Conservation (phyloP, 495 filamentous ascomycete species). For the Endocarpon pusillum region DNA sequence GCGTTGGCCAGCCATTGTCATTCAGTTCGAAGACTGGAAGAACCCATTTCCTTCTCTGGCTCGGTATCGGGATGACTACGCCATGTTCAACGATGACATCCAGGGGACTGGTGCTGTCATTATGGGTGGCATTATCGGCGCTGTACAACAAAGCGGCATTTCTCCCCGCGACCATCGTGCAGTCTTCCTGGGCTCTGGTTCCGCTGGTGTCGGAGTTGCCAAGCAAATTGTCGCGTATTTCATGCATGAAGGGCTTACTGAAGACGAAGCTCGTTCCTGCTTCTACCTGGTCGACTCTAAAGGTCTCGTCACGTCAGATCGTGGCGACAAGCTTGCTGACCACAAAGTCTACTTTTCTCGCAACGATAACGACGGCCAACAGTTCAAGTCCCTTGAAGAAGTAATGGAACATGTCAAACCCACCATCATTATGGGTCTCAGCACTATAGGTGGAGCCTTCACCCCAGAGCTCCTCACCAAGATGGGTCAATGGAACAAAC, state of each 20-base stretch:
- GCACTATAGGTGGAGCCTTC: constrained; percentile 88
- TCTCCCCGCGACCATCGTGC: constrained; percentile 81
- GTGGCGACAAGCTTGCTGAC: constrained; percentile 82
- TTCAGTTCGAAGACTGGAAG: constrained; percentile 98
- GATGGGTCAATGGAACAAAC: constrained; percentile 65
- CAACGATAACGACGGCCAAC: constrained; percentile 75
- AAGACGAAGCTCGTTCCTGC: constrained; percentile 73
- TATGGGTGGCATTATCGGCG: constrained; percentile 84
- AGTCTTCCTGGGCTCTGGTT: constrained; percentile 92
- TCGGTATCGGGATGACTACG: constrained; percentile 70
- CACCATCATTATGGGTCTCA: constrained; percentile 85
- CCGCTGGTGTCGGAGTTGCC: constrained; percentile 88
- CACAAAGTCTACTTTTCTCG: constrained; percentile 98
- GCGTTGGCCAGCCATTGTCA: constrained; percentile 77
- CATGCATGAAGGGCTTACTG: constrained; percentile 80
- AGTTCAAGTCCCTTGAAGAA: constrained; percentile 77
- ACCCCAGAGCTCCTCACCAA: constrained; percentile 70
- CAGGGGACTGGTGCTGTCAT: constrained; percentile 96
- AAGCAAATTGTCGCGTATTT: constrained; percentile 96
- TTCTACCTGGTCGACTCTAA: constrained; percentile 98
- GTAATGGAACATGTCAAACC: constrained; percentile 89
- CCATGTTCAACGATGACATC: constrained; percentile 97
- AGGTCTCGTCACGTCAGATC: constrained; percentile 85
- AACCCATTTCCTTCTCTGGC: constrained; percentile 90
- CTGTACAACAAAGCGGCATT: constrained; percentile 72